Conservation (phyloP, 345 rosid species). For the Aurinia saxatilis region DNA sequence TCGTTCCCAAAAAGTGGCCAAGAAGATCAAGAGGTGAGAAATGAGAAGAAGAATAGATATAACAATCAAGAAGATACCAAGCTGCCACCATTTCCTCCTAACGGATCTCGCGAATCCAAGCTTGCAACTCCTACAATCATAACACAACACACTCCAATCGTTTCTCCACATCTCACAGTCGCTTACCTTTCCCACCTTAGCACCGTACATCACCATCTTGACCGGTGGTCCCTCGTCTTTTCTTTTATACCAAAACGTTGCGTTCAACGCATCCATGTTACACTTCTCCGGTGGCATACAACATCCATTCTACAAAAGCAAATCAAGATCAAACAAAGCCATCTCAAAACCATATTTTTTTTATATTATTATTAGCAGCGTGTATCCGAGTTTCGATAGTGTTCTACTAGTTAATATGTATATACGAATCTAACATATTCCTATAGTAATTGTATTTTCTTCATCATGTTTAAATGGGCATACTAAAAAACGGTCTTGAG, state of each 20-base stretch:
- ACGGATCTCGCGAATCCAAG: slow-evolving; percentile 43
- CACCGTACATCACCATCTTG: slow-evolving; percentile 9
- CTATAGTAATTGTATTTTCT: too few species aligned
- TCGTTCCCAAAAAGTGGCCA: slow-evolving; percentile 52
- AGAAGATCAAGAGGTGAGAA: slow-evolving; percentile 48
- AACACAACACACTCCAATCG: slow-evolving; percentile 39
- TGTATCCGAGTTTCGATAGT: too few species aligned
- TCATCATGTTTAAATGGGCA: too few species aligned
- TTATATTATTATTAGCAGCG: too few species aligned
- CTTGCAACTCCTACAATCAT: slow-evolving; percentile 52
- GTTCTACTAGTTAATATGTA: too few species aligned
- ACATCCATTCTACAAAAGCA: slow-evolving; percentile 56
- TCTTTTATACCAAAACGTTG: slow-evolving; percentile 50
- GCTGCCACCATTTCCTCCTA: slow-evolving; percentile 59
- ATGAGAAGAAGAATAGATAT: slow-evolving; percentile 49
- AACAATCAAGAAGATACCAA: slow-evolving; percentile 53
- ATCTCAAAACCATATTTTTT: not conserved
- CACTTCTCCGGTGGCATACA: slow-evolving; percentile 64
- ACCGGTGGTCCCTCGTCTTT: slow-evolving; percentile 15
- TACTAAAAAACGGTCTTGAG: not conserved
- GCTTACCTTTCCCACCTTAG: not conserved
- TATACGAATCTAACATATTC: too few species aligned
- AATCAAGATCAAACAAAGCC: not conserved
- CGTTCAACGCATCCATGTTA: slow-evolving; percentile 51
- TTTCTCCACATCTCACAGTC: slow-evolving; percentile 64